phyloP scores from a whole-genome alignment of 2,329 filamentous ascomycete species.

The Juglanconis oblonga region DNA sequence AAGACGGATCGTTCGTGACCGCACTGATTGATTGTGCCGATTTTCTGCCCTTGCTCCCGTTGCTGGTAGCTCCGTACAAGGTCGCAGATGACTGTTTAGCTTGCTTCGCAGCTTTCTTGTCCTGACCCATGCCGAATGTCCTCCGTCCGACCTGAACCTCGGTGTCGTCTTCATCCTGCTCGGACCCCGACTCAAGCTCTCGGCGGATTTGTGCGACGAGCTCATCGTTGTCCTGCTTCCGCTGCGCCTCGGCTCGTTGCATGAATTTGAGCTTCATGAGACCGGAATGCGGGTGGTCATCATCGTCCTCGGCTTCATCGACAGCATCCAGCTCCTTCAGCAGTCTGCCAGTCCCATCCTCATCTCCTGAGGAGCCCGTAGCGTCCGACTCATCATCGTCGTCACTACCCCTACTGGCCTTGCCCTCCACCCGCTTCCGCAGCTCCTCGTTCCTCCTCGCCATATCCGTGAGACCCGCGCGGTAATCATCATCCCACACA shows the following conservation, averaged over 20 bases:
- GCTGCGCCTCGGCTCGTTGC: slow-evolving; percentile 78
- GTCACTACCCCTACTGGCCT: slow-evolving; percentile 32
- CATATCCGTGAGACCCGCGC: slow-evolving; percentile 75
- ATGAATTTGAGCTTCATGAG: slow-evolving; percentile 91
- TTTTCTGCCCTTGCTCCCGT: slow-evolving; percentile 6
- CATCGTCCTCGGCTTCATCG: slow-evolving; percentile 38
- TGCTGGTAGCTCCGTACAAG: slow-evolving; percentile 10
- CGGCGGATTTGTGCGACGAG: slow-evolving; percentile 66
- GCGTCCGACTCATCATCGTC: slow-evolving; percentile 45
- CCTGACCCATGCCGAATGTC: slow-evolving; percentile 56
- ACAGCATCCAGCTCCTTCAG: slow-evolving; percentile 46
- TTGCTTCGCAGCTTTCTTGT: slow-evolving; percentile 26
- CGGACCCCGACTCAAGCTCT: slow-evolving; percentile 65
- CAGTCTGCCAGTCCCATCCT: slow-evolving; percentile 47
- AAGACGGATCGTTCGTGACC: neutral
- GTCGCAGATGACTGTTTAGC: slow-evolving; percentile 23
- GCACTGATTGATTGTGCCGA: neutral
- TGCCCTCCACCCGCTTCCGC: slow-evolving; percentile 74
- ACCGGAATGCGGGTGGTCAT: slow-evolving; percentile 59
- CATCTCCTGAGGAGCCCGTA: slow-evolving; percentile 57
- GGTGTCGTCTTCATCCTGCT: slow-evolving; percentile 48
- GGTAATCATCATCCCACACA: slow-evolving; percentile 85
- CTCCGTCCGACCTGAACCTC: slow-evolving; percentile 65
- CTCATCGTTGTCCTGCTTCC: slow-evolving; percentile 77
- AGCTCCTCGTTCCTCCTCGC: slow-evolving; percentile 80